Conservation (phyloP, 345 rosid species). For the Zanthoxylum bungeanum region DNA sequence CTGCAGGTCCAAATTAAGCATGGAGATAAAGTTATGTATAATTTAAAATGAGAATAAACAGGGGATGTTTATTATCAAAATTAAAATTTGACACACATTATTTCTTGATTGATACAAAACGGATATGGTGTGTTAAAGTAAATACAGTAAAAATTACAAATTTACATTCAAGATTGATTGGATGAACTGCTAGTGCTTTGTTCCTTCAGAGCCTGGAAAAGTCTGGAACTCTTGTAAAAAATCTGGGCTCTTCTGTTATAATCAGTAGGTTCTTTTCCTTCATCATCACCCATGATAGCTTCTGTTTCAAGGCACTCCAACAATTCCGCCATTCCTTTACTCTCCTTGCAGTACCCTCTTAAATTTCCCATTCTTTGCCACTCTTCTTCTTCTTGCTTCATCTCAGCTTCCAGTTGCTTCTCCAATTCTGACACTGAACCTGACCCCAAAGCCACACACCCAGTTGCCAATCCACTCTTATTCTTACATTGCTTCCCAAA, state of each 20-base stretch:
- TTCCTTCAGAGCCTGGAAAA: conserved; percentile 60
- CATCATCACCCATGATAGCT: conserved; percentile 87
- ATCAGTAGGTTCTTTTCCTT: conserved; percentile 64
- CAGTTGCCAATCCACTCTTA: background rate
- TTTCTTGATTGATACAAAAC: background rate
- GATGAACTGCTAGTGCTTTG: background rate
- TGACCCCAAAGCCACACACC: conserved; percentile 33
- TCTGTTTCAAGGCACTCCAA: conserved; percentile 75
- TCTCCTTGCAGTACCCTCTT: conserved; percentile 42
- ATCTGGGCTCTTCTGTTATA: conserved; percentile 79
- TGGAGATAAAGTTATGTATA: background rate
- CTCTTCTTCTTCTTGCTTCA: conserved; percentile 34
- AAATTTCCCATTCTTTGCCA: conserved; percentile 33
- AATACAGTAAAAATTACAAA: background rate
- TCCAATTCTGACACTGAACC: conserved; percentile 21
- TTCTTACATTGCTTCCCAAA: background rate
- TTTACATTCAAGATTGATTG: background rate
- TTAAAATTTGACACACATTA: too few relatives aligned
- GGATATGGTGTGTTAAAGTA: background rate
- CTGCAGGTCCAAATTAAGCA: background rate
- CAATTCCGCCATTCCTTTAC: conserved; percentile 46
- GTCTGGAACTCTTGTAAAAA: conserved; percentile 62
- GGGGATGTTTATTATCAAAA: background rate
- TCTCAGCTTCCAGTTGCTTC: conserved; percentile 25
- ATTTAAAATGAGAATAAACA: background rate